phyloP scores from a whole-genome alignment of 495 filamentous ascomycete species.

The Cenococcum geophilum region DNA sequence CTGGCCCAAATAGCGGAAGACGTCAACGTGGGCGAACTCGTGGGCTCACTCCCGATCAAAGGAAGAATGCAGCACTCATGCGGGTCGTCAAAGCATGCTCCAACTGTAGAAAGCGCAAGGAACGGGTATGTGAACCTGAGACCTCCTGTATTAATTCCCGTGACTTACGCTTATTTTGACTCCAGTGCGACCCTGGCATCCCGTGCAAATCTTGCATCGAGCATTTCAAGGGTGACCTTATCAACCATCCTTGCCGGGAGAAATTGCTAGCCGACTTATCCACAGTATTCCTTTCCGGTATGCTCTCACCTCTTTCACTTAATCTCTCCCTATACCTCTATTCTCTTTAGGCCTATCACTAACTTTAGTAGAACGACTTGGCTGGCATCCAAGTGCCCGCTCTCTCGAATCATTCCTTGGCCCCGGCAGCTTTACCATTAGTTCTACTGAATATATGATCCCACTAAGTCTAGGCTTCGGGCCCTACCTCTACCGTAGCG shows the following conservation, averaged over 20 bases:
- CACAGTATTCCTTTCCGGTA: constrained; percentile 18
- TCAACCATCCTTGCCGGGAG: constrained; percentile 27
- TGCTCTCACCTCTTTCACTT: neutral
- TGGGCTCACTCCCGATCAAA: constrained; percentile 19
- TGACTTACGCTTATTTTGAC: neutral
- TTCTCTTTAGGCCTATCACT: neutral
- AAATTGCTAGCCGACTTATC: constrained; percentile 18
- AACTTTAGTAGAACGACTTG: constrained; percentile 14
- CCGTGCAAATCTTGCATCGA: constrained; percentile 31
- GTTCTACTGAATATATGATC: constrained; percentile 14
- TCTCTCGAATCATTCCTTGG: constrained; percentile 21
- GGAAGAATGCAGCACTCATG: constrained; percentile 29
- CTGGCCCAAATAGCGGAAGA: constrained; percentile 12
- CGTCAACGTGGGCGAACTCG: constrained; percentile 21
- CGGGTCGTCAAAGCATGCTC: constrained; percentile 20
- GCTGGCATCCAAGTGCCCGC: constrained; percentile 28
- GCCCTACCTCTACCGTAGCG: constrained; percentile 12
- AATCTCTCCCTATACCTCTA: neutral
- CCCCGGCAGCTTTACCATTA: constrained; percentile 3
- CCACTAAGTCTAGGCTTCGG: constrained; percentile 30
- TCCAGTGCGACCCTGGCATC: constrained; percentile 27
- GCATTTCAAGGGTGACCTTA: constrained; percentile 28
- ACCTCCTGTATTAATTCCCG: too few relatives aligned
- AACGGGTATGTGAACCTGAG: constrained; percentile 1
- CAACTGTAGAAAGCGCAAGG: constrained; percentile 21